Evolutionary conservation across 371 early-diverging fungal genomes (phyloP).

Genomic region (Mucor velutinosus): DNA sequence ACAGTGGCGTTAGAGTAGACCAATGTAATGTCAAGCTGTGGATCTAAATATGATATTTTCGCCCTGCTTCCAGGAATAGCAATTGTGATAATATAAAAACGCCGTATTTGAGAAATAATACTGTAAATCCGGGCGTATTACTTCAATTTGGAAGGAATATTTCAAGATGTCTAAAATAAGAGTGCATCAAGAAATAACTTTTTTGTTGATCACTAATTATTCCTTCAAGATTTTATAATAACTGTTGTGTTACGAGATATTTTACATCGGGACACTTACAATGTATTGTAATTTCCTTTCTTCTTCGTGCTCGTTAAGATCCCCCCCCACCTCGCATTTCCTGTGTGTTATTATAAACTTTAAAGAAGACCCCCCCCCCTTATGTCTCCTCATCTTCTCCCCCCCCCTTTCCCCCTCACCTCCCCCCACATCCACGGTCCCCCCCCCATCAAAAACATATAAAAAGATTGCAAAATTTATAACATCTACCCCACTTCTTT

Average conservation of each 20-base stretch:
- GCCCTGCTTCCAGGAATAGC: background rate
- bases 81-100: constrained; percentile 4
- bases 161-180: background rate
- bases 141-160: background rate
- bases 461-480: constrained; percentile 6
- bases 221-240: background rate
- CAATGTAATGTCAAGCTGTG: background rate
- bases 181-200: background rate
- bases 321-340: background rate
- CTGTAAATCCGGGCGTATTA: background rate
- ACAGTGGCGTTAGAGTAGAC: background rate
- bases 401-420: background rate
- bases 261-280: background rate
- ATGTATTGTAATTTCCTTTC: background rate
- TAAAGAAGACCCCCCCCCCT: background rate
- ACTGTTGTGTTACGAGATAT: background rate
- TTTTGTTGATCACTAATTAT: constrained; percentile 18
- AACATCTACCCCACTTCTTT: background rate
- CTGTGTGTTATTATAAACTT: background rate
- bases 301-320: background rate
- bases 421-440: background rate
- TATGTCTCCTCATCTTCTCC: background rate
- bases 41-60: background rate
- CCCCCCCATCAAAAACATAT: constrained; percentile 3
- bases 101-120: background rate